phyloP scores from a whole-genome alignment of 306 rosid species.

The Fragaria nilgerrensis region DNA sequence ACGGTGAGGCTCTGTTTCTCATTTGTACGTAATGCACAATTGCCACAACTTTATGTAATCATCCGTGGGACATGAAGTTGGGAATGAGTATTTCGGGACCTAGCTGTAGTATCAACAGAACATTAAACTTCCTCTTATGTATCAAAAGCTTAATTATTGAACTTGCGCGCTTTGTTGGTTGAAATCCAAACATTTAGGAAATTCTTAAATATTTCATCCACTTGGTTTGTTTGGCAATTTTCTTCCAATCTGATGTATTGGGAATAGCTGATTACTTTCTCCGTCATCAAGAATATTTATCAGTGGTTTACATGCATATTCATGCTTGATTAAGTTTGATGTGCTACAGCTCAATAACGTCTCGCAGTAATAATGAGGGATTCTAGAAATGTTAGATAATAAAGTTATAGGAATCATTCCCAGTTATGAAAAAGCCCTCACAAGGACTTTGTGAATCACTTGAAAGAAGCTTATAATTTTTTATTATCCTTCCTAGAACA shows the following conservation, averaged over 20 bases:
- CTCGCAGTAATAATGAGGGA: neutral
- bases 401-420: neutral
- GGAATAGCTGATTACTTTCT: neutral
- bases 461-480: neutral
- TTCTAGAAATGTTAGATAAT: neutral
- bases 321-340: neutral
- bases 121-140: neutral
- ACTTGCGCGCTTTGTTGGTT: neutral
- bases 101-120: neutral
- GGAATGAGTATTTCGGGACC: neutral
- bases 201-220: neutral
- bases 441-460: neutral
- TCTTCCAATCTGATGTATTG: neutral
- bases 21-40: neutral
- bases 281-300: neutral
- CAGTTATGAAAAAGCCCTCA: neutral
- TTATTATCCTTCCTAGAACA: neutral
- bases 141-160: neutral
- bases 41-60: neutral
- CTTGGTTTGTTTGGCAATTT: neutral
- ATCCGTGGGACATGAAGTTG: too few relatives aligned
- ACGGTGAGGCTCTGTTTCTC: neutral
- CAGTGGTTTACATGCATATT: neutral
- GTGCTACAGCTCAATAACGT: neutral
- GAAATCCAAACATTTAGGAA: neutral